phyloP scores from a whole-genome alignment of 1,284 basidiomycete species.

The Spongispora temasekensis region DNA sequence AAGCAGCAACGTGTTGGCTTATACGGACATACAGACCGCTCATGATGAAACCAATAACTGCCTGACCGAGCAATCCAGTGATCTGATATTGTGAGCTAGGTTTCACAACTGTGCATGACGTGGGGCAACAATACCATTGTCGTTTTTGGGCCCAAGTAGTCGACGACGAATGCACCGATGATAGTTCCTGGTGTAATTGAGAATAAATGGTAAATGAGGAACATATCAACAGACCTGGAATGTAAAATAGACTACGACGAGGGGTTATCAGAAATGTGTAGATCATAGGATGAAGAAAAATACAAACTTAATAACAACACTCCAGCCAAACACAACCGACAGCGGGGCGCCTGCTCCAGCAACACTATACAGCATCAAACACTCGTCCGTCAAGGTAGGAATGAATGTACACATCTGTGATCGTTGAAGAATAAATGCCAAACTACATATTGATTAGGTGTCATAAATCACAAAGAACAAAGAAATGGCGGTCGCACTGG shows the following conservation, averaged over 20 bases:
- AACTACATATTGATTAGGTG: conserved; percentile 49
- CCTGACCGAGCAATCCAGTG: conserved; percentile 67
- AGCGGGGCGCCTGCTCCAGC: conserved; percentile 55
- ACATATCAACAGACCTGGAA: conserved; percentile 44
- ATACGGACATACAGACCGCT: conserved; percentile 72
- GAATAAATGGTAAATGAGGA: background rate
- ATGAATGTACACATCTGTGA: conserved; percentile 59
- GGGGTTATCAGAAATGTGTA: conserved; percentile 1
- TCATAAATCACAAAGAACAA: background rate
- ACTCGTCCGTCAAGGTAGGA: background rate
- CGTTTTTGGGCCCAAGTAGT: conserved; percentile 72
- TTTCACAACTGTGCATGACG: background rate
- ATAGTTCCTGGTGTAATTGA: conserved; percentile 55
- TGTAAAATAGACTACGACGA: conserved; percentile 67
- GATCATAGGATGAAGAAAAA: background rate
- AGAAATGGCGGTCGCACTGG: conserved; percentile 46
- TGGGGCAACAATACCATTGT: conserved; percentile 57
- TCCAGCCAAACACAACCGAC: conserved; percentile 72
- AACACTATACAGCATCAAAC: conserved; percentile 43
- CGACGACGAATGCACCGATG: conserved; percentile 77
- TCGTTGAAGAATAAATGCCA: conserved; percentile 82
- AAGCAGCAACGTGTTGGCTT: conserved; percentile 69
- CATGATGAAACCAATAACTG: conserved; percentile 82
- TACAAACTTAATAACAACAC: conserved; percentile 71
- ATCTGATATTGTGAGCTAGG: conserved; percentile 46